Conservation (phyloP, 345 rosid genomes). For the Punica granatum region DNA sequence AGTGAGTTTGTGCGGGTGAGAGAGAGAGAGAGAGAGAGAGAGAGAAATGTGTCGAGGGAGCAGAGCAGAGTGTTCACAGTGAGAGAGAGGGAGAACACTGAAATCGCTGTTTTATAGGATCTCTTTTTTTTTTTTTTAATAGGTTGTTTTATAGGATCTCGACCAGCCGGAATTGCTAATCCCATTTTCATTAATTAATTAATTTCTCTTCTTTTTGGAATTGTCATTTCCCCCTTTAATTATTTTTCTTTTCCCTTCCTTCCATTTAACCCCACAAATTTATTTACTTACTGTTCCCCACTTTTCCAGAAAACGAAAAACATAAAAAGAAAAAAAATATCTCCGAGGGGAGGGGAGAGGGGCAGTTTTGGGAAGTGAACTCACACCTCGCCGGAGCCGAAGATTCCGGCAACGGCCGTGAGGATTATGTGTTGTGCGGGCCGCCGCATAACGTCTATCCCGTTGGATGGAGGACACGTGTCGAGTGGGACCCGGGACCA, state of each 20-base stretch:
- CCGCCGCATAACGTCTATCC: slow-evolving; percentile 7
- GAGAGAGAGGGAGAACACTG: slow-evolving; percentile 24
- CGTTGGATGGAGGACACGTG: not conserved
- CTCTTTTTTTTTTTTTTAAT: too few relatives aligned
- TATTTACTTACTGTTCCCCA: not conserved
- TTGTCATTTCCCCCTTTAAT: not conserved
- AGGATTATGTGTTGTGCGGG: not conserved
- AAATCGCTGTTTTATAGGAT: slow-evolving; percentile 52
- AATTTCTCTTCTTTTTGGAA: not conserved
- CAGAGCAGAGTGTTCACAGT: not conserved
- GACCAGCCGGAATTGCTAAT: slow-evolving; percentile 20
- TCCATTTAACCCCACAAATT: not conserved
- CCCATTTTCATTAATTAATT: not conserved
- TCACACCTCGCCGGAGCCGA: slow-evolving; percentile 8
- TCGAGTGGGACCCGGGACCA: not conserved
- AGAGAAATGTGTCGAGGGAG: not conserved
- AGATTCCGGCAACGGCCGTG: slow-evolving; percentile 17
- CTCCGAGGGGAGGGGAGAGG: not conserved
- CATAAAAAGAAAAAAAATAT: not conserved
- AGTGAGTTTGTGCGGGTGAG: too few relatives aligned
- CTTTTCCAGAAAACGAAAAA: too few relatives aligned
- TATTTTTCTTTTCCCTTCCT: not conserved
- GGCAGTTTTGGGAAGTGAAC: not conserved
- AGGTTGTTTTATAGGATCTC: slow-evolving; percentile 59
- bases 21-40: too few relatives aligned